These are phyloP conservation scores for Podaxis carcinomalis DNA, from an alignment of 768 basidiomycete genomes.

Conservation along the genomic window DNA sequence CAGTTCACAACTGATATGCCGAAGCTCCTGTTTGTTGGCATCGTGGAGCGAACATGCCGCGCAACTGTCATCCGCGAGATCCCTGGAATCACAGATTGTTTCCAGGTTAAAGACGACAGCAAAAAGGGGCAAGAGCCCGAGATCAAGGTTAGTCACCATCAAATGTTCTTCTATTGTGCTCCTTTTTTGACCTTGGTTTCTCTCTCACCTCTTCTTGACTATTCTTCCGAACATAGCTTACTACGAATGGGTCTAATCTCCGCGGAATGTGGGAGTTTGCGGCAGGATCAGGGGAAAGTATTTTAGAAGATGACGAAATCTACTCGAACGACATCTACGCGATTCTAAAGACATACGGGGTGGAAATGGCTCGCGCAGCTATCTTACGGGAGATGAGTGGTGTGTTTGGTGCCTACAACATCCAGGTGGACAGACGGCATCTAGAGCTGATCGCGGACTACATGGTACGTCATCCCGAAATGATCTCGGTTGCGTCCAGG, in stretches of 20 bases:
- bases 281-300: constrained; percentile 44
- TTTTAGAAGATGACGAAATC: constrained; percentile 74
- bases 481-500: constrained; percentile 4
- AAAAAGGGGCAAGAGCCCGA: constrained; percentile 45
- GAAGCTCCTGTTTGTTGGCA: constrained; percentile 89
- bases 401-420: constrained; percentile 94
- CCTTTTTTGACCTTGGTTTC: not conserved
- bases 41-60: constrained; percentile 84
- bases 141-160: constrained; percentile 38
- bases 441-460: constrained; percentile 97
- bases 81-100: constrained; percentile 82
- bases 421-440: constrained; percentile 91
- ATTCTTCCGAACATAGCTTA: constrained; percentile 42
- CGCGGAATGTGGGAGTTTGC: constrained; percentile 82
- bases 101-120: constrained; percentile 61
- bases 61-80: constrained; percentile 88
- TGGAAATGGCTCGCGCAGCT: constrained; percentile 90
- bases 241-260: constrained; percentile 93
- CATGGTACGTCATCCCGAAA: constrained; percentile 62
- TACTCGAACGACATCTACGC: constrained; percentile 96
- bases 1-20: constrained; percentile 88
- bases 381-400: constrained; percentile 89
- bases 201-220: not conserved
- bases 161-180: not conserved
- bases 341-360: constrained; percentile 87